Evolutionary conservation across 2,329 filamentous ascomycete genomes (phyloP).

Genomic region (Penicillium sp.): DNA sequence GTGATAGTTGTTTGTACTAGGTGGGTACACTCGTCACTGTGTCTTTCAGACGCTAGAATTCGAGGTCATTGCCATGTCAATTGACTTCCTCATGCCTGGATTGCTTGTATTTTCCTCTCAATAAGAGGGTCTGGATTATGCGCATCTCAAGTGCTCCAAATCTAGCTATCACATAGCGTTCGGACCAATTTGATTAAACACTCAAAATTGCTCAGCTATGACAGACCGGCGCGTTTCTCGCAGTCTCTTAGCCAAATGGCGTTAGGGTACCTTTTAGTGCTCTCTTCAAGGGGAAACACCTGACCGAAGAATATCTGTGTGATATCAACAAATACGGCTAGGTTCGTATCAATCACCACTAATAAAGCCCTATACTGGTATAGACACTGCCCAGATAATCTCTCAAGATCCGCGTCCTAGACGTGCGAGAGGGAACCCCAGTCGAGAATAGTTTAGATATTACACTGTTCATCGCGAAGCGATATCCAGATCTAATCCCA

Average conservation of each 20-base stretch:
- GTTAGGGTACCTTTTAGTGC: background rate
- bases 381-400: background rate
- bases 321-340: background rate
- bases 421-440: background rate
- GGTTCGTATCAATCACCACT: background rate
- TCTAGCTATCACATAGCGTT: background rate
- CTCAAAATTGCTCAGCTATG: background rate
- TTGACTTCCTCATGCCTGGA: too few species aligned
- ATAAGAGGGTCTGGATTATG: background rate
- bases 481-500: too few species aligned
- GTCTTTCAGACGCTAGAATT: background rate
- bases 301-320: background rate
- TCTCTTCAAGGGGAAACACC: background rate
- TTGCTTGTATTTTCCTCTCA: too few species aligned
- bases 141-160: background rate
- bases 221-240: background rate
- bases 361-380: too few species aligned
- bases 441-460: background rate
- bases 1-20: background rate
- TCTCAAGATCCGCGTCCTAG: background rate
- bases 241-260: background rate
- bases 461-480: background rate
- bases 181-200: background rate
- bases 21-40: background rate
- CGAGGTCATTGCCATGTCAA: background rate